Percentiles rank a stretch among this genome's conserved stretches.
Conservation (phyloP, 306 rosid species). For the Albizia julibrissin region DNA sequence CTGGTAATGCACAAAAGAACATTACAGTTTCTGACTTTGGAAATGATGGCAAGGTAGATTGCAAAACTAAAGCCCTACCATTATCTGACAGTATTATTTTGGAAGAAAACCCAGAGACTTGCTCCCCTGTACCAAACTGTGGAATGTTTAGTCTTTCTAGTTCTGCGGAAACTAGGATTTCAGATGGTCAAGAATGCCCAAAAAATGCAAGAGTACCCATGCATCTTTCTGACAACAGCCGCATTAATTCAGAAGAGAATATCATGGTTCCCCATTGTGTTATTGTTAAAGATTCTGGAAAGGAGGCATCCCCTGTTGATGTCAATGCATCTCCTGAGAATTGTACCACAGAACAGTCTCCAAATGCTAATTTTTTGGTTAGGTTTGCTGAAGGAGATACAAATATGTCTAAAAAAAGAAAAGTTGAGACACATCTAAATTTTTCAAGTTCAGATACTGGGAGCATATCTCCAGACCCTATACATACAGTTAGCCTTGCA, state of each 20-base stretch:
- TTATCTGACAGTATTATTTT: slow-evolving; percentile 31
- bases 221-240: slow-evolving; percentile 39
- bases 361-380: slow-evolving; percentile 36
- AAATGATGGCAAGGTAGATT: slow-evolving; percentile 36
- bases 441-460: slow-evolving; percentile 40
- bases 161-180: slow-evolving; percentile 42
- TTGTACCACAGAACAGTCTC: slow-evolving; percentile 38
- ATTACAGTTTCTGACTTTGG: slow-evolving; percentile 36
- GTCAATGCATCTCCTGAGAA: slow-evolving; percentile 42
- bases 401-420: slow-evolving; percentile 42
- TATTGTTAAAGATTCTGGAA: slow-evolving; percentile 30
- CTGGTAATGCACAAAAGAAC: slow-evolving; percentile 37
- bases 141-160: slow-evolving; percentile 34
- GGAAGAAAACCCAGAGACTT: slow-evolving; percentile 42
- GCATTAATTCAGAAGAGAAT: slow-evolving; percentile 39
- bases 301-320: slow-evolving; percentile 38
- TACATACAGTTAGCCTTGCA: slow-evolving; percentile 33
- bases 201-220: slow-evolving; percentile 36
- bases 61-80: slow-evolving; percentile 33
- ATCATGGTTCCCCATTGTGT: slow-evolving; percentile 34
- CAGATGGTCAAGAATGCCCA: slow-evolving; percentile 40
- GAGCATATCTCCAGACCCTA: slow-evolving; percentile 37
- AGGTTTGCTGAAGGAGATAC: slow-evolving; percentile 43
- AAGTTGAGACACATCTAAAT: slow-evolving; percentile 40
- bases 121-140: slow-evolving; percentile 35